phyloP scores from a whole-genome alignment of 768 basidiomycete species.

The Candolleomyces eurysporus region DNA sequence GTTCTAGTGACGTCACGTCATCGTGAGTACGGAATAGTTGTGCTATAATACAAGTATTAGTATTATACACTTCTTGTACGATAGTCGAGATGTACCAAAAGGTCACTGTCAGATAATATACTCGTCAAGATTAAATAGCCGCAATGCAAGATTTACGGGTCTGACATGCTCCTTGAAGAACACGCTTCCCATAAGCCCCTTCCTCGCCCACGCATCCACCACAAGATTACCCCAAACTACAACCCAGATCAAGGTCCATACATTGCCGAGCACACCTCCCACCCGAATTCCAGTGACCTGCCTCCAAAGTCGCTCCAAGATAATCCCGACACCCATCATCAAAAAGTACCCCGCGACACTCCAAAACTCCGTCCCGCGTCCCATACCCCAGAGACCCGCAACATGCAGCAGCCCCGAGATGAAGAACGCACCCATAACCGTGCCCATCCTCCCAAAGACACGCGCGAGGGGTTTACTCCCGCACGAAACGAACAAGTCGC shows the following conservation, averaged over 20 bases:
- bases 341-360: slow-evolving; percentile 52
- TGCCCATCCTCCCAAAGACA: slow-evolving; percentile 47
- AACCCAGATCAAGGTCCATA: slow-evolving; percentile 53
- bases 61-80: too few species aligned
- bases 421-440: slow-evolving; percentile 56
- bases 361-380: slow-evolving; percentile 45
- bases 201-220: slow-evolving; percentile 48
- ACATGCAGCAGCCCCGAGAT: slow-evolving; percentile 63
- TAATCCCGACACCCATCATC: slow-evolving; percentile 50
- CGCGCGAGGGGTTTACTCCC: slow-evolving; percentile 41
- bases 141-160: slow-evolving; percentile 15
- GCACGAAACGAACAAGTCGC: slow-evolving; percentile 52
- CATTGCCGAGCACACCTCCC: slow-evolving; percentile 44
- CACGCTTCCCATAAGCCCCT: slow-evolving; percentile 38
- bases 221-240: slow-evolving; percentile 45
- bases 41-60: too few species aligned
- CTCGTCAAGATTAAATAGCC: neutral
- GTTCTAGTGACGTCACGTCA: too few species aligned
- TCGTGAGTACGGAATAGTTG: too few species aligned
- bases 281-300: slow-evolving; percentile 42
- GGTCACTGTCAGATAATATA: too few species aligned
- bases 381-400: slow-evolving; percentile 57
- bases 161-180: slow-evolving; percentile 35
- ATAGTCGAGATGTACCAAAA: too few species aligned
- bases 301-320: slow-evolving; percentile 49